Evolutionary conservation across 1,284 basidiomycete species (phyloP), one percentile per base, ranked within the genome.

Genomic region (Microbotryum intermedium): DNA sequence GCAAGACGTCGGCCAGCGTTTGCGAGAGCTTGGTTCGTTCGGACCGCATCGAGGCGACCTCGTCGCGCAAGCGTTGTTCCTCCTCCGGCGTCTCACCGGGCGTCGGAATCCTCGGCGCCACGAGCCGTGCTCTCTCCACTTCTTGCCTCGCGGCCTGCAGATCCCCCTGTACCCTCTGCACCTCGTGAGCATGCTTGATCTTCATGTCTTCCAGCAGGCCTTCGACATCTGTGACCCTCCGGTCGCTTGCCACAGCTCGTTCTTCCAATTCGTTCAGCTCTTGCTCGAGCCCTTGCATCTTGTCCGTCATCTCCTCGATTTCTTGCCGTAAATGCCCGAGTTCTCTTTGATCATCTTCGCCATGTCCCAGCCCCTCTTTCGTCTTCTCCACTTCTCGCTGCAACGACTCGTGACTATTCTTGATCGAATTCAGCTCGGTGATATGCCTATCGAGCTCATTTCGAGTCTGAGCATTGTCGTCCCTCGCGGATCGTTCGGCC

Each of bases 1-100:
- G 55, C 16, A 67, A 30, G 39, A 67, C 62, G 56, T 67, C 65
- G 21, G 58, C 62, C 46, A 67, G 50, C 6, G 62, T 39, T 23
- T 62, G 58, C 2, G 42, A 28, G 39, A 63, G 21, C 18, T 53
- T 29, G 13, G 25, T 20, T 2, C 48, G 57, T 26, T 65, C 59
- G 9, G 16, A 21, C 18, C 28, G 28, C 11, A 34, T n/a, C 20
- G 53, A 25, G 11, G 52, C 51, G 23, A 65, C 44, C 23, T 59
- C 26, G 9, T 6, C 26, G 1, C 16, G 42, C 6, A 21, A 25
- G 21, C 25, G 20, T 28, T 50, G 42, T 9, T 28, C 44, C 26
- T 55, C 53, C 3, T 50, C 59, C 9, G 16, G 18, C 1, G 44
- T 29, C 16, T 29, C 53, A 6, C 43, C 48, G 6, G 13, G 6